Evolutionary conservation across 257 asterid species (phyloP), one percentile per base, ranked within the genome.

Genomic region (Gentiana dahurica): DNA sequence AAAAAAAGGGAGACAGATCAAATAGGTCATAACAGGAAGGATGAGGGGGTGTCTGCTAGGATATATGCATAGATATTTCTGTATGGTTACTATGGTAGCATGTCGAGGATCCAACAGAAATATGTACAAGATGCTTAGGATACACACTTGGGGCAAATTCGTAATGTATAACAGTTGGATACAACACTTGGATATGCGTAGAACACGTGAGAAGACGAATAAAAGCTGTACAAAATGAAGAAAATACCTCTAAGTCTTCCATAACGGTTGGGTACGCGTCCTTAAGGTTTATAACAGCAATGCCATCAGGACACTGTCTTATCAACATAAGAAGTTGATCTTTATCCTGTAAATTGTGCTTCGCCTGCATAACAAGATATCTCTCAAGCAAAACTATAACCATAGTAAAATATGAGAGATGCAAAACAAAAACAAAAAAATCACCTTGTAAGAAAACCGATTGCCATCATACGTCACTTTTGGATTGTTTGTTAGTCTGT

Each of bases 191-290:
- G 24, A 24, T 24, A 24, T 24, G 24, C 24, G 24, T 24, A 24
- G 24, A 24, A 24, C 24, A 24, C 24, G 24, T 24, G 24, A 24
- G 24, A 24, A 24, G 24, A 0, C 24, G 24, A 24, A 24, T 24
- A 24, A 24, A 24, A 24, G 24, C 24, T 24, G 24, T 24, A 24
- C 24, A 24, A 24, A 24, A 24, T 24, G 24, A 24, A 24, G 24
- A 24, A 24, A 38, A 10, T 78, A 87, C 98, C 96, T 91, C 96
- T 47, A 87, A 68, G 73, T 91, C 98, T 35, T 87, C 89, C 87
- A 87, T 65, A 51, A 91, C 87, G 52, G 80, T 65, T 24, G 95
- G 68, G 74, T 91, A 85, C 54, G 98, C 60, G 56, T 91, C 96
- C 75, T 82, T 84, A 69, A 90, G 87, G 71, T 87, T 95, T 57